These are phyloP conservation scores for Cantharellus anzutake DNA, from an alignment of 768 basidiomycete species.

Conservation along the genomic window DNA sequence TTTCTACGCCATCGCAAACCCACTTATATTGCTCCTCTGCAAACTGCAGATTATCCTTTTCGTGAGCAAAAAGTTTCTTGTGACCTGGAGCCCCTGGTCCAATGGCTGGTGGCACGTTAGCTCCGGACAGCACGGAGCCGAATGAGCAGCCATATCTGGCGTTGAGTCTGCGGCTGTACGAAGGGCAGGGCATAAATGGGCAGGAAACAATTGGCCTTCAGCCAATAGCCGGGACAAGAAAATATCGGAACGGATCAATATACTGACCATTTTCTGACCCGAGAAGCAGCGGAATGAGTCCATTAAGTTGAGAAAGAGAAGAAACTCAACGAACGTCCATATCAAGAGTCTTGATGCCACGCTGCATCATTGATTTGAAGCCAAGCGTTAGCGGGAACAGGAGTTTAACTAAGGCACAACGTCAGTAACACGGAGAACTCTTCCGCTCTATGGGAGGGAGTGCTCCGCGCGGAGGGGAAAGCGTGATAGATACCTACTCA, in stretches of 20 bases:
- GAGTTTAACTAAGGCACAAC: conserved; percentile 51
- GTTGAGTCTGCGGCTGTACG: conserved; percentile 56
- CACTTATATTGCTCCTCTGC: conserved; percentile 73
- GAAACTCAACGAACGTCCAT: conserved; percentile 99
- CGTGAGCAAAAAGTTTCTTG: conserved; percentile 71
- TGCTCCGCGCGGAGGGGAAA: not conserved
- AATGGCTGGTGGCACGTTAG: conserved; percentile 21
- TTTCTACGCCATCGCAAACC: conserved; percentile 67
- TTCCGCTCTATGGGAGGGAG: not conserved
- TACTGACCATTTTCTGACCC: conserved; percentile 72
- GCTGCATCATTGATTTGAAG: conserved; percentile 95
- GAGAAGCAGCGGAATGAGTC: conserved; percentile 82
- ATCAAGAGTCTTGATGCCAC: conserved; percentile 84
- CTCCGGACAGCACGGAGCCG: too few relatives aligned
- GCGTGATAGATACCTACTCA: conserved; percentile 44
- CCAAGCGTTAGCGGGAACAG: conserved; percentile 94
- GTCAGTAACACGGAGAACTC: not conserved
- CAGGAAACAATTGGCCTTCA: too few relatives aligned
- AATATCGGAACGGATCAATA: too few relatives aligned
- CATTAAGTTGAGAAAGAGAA: conserved; percentile 87
- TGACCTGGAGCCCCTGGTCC: conserved; percentile 33
- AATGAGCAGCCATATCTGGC: conserved; percentile 37
- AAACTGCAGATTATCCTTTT: conserved; percentile 84
- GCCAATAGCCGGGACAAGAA: too few relatives aligned
- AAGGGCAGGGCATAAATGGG: too few relatives aligned